Evolutionary conservation across 495 filamentous ascomycete genomes (phyloP), one percentile per base, ranked within the genome.

Genomic region (Aspergillus diversus): DNA sequence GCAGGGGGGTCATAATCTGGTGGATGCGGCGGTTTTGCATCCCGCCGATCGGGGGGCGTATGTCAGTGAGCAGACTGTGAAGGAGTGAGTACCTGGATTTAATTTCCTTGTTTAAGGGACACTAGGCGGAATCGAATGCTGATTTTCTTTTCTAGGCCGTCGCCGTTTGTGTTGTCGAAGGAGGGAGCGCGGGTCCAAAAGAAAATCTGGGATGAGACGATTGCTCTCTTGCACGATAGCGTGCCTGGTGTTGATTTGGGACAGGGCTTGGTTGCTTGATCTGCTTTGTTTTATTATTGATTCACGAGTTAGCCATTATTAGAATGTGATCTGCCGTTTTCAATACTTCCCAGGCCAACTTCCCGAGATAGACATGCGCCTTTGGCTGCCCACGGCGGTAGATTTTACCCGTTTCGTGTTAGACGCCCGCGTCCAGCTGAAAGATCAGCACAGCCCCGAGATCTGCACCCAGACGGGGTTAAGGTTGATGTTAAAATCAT

Each of bases 21-120:
- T 60, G 21, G 47, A 60, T 60, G 57, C 57, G 13, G 57, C 57
- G 7, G 57, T 60, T 6, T 6, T n/a, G 33, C 57, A 60, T 53
- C n/a, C 32, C 0, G 34, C 21, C n/a, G 32, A 60, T 31, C 33
- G 15, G 32, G 57, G 57, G 7, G 57, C 47, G 39, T 60, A 60
- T 53, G 6, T 60, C 7, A 60, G 57, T 52, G 57, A 60, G 47
- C 57, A 60, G 57, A 13, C 9, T 1, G 57, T 60, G 17, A 60
- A 51, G 17, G 21, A 53, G 57, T 60, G 16, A 52, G 47, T 59
- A 35, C 21, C 1, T 2, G 2, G 2, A 27, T 27, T 27, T 27
- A 27, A 1, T 27, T 33, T 51, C 1, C 12, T 42, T 16, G 31
- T n/a, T 33, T 12, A 8, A 15, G 2, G 21, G 21, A 27, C 21